These are phyloP conservation scores for Schizophyllum commune DNA, from an alignment of 1,284 basidiomycete species.

Conservation along the genomic window DNA sequence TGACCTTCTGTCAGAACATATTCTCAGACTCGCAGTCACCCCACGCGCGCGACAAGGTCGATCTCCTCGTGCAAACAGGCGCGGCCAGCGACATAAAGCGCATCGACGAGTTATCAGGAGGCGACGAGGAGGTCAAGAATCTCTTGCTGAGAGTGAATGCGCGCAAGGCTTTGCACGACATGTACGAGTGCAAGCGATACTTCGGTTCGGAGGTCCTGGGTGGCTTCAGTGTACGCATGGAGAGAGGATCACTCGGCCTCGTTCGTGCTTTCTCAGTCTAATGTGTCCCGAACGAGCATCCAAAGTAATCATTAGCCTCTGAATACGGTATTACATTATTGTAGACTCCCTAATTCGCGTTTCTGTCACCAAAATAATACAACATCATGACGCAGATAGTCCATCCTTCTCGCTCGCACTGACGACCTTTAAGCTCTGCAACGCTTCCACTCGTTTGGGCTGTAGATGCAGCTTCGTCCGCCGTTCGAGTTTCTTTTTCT, in stretches of 20 bases:
- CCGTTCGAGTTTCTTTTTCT: neutral
- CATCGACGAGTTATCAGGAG: conserved; percentile 3
- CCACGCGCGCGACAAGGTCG: neutral
- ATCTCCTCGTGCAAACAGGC: neutral
- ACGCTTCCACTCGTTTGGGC: neutral
- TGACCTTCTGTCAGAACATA: conserved; percentile 18
- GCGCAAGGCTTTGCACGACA: conserved; percentile 15
- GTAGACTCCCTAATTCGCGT: no score
- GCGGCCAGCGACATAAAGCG: conserved; percentile 1
- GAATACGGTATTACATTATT: no score
- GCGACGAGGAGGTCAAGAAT: conserved; percentile 15
- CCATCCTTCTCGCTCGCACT: no score
- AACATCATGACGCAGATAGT: no score
- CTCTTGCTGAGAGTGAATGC: conserved; percentile 15
- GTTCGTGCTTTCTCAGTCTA: neutral
- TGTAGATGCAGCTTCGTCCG: neutral
- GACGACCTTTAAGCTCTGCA: neutral
- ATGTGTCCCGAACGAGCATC: no score
- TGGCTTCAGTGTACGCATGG: conserved; percentile 12
- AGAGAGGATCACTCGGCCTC: conserved; percentile 12
- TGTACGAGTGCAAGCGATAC: conserved; percentile 12
- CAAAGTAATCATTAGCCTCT: no score
- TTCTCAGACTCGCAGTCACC: conserved; percentile 7
- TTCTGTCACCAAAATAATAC: no score
- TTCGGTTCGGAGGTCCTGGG: conserved; percentile 11